Percentiles rank a stretch among this genome's conserved stretches.
Conservation (phyloP, 164 flowering plant genomes). For the Amborella trichopoda region DNA sequence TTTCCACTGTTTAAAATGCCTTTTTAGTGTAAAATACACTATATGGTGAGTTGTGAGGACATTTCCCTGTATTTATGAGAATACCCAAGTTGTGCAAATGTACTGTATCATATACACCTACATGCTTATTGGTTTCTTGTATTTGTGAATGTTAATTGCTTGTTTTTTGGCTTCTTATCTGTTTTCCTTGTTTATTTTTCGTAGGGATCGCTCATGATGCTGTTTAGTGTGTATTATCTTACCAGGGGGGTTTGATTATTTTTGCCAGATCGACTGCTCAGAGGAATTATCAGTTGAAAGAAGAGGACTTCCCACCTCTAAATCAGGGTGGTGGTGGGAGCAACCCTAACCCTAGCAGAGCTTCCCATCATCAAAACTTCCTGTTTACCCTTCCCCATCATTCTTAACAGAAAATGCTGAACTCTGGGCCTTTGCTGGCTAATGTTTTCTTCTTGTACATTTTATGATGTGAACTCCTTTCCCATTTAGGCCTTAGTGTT, state of each 20-base stretch:
- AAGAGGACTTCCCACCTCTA: constrained; percentile 34
- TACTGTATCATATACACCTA: too few relatives aligned
- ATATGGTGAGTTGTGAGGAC: too few relatives aligned
- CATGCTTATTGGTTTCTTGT: too few relatives aligned
- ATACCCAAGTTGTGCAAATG: too few relatives aligned
- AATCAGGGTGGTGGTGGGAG: constrained; percentile 17
- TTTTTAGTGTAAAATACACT: too few relatives aligned
- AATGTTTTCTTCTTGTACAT: constrained; percentile 10
- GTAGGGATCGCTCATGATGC: constrained; percentile 21
- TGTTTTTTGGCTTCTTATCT: background rate
- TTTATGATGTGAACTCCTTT: constrained; percentile 11
- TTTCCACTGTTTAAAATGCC: too few relatives aligned
- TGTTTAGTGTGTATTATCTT: constrained; percentile 22
- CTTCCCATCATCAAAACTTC: constrained; percentile 16
- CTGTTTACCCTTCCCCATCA: constrained; percentile 13
- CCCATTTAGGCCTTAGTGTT: constrained; percentile 12
- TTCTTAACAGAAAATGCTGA: constrained; percentile 3
- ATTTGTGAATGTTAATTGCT: too few relatives aligned
- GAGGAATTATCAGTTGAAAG: constrained; percentile 28
- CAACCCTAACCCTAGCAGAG: constrained; percentile 14
- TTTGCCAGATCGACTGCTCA: constrained; percentile 29
- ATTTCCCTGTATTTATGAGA: too few relatives aligned
- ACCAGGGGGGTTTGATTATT: constrained; percentile 57
- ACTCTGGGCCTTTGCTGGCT: constrained; percentile 9
- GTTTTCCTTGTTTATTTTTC: background rate